Conservation (phyloP, 2,329 filamentous ascomycete genomes). For the Fusarium mangiferae region DNA sequence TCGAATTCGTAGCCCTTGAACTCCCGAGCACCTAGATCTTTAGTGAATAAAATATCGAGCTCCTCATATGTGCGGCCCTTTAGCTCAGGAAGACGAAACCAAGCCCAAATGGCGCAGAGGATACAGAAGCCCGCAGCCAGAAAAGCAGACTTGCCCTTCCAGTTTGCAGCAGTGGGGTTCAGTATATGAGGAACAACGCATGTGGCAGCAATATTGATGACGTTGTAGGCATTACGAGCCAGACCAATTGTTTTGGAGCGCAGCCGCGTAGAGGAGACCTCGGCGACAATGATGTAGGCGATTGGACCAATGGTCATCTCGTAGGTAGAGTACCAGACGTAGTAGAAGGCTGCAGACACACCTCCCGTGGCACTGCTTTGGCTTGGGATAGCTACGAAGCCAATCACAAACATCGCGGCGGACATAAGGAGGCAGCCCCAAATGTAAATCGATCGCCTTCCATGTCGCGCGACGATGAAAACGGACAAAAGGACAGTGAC, state of each 20-base stretch:
- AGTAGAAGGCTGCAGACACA: background rate
- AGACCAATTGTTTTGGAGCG: slow-evolving; percentile 12
- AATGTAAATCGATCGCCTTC: background rate
- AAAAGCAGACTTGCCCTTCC: slow-evolving; percentile 13
- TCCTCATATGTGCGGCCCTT: slow-evolving; percentile 3
- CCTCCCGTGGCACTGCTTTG: background rate
- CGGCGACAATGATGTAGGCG: slow-evolving; percentile 8
- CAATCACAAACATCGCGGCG: background rate
- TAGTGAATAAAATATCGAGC: background rate
- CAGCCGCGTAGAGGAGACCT: slow-evolving; percentile 1
- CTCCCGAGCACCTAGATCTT: background rate
- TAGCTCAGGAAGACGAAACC: slow-evolving; percentile 11
- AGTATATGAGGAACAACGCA: slow-evolving; percentile 13
- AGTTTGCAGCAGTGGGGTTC: slow-evolving; percentile 4
- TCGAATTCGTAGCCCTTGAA: background rate
- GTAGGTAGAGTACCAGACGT: background rate
- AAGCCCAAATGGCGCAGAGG: slow-evolving; percentile 4
- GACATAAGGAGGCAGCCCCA: background rate
- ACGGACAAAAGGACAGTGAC: background rate
- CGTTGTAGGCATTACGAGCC: slow-evolving; percentile 13
- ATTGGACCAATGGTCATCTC: background rate
- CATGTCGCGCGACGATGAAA: background rate
- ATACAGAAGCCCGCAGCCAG: background rate
- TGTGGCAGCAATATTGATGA: slow-evolving; percentile 6
- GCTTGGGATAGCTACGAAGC: background rate